Conservation (phyloP, 441 rosid species). For the Hura crepitans region DNA sequence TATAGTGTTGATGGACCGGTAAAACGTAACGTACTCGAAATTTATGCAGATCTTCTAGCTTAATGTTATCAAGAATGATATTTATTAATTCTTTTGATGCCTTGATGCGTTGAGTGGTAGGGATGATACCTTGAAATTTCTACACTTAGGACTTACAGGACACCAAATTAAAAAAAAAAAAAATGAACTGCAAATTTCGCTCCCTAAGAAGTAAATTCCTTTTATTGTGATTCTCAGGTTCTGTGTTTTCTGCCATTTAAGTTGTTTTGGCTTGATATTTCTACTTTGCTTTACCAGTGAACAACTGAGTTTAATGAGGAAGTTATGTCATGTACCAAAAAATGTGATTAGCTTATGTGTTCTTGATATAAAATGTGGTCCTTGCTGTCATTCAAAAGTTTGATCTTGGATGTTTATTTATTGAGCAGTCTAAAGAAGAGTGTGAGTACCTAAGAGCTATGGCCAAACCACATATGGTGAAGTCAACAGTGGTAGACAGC, state of each 20-base stretch:
- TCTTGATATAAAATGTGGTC: not conserved
- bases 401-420: not conserved
- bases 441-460: conserved; percentile 64
- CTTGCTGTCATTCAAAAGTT: not conserved
- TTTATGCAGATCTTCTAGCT: not conserved
- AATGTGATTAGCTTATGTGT: not conserved
- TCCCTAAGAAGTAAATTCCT: not conserved
- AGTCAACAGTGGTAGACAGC: conserved; percentile 81
- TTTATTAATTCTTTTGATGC: not conserved
- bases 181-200: not conserved
- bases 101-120: not conserved
- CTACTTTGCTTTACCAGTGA: not conserved
- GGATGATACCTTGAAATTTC: not conserved
- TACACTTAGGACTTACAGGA: not conserved
- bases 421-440: conserved; percentile 70
- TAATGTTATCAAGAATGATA: not conserved
- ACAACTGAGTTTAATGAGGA: not conserved
- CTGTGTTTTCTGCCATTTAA: not conserved
- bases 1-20: not conserved
- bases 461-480: conserved; percentile 74
- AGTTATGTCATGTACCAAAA: not conserved
- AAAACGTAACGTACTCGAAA: not conserved
- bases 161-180: not conserved
- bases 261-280: not conserved
- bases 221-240: not conserved